Evolutionary conservation across 148 eudicot genomes (phyloP).

Genomic region (Rhododendron kiyosumense): DNA sequence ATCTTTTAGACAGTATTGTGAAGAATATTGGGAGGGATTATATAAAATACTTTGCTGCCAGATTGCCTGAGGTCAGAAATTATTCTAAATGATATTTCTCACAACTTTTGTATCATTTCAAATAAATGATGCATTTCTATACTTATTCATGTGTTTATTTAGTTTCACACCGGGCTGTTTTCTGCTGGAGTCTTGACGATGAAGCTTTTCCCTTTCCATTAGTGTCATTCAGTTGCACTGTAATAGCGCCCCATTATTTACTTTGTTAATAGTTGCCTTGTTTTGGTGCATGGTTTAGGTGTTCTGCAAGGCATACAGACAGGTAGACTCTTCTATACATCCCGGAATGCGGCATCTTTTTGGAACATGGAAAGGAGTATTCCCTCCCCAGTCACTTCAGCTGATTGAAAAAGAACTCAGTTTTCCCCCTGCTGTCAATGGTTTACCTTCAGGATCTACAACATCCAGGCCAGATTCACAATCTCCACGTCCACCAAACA

Average conservation of each 20-base stretch:
- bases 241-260: background rate
- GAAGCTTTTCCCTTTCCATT: background rate
- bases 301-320: slow-evolving; percentile 92
- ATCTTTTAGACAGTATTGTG: slow-evolving; percentile 95
- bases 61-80: slow-evolving; percentile 85
- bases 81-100: slow-evolving; percentile 1
- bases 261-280: background rate
- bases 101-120: background rate
- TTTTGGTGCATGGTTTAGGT: slow-evolving; percentile 47
- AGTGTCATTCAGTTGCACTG: background rate
- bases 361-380: slow-evolving; percentile 97
- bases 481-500: slow-evolving; percentile 61
- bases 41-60: slow-evolving; percentile 79
- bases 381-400: slow-evolving; percentile 86
- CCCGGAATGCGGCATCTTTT: slow-evolving; percentile 85
- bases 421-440: slow-evolving; percentile 55
- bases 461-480: slow-evolving; percentile 60
- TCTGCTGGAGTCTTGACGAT: background rate
- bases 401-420: slow-evolving; percentile 86
- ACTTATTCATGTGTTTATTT: background rate
- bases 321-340: slow-evolving; percentile 74
- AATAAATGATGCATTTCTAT: background rate
- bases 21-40: slow-evolving; percentile 97
- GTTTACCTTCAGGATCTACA: slow-evolving; percentile 55
- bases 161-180: background rate